Evolutionary conservation across 305 asterid genomes (phyloP), one percentile per base, ranked within the genome.

Genomic region (Ajuga reptans): DNA sequence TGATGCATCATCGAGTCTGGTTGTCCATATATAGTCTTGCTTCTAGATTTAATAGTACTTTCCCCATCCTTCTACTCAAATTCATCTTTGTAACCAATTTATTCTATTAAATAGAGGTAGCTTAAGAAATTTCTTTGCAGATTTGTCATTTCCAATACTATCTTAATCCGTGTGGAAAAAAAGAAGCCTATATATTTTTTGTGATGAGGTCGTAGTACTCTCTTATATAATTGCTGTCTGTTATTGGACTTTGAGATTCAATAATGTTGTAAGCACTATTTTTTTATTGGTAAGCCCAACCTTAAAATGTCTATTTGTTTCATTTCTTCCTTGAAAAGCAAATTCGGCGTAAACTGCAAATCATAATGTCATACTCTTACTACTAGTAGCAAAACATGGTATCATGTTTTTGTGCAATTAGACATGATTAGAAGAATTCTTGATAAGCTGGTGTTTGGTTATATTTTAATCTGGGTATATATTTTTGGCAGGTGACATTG

Each of bases 401-500:
- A 17, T 47, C 27, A 47, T 21, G 37, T 52, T 36, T 24, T 3
- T 52, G 37, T 37, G 51, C 51, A 12, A 21, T 37, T 1, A 36
- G 14, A 50, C 31, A 41, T 67, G 49, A 50, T 36, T 43, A 14
- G 62, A 39, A 18, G 72, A 29, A 27, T 42, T 16, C 9, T 47
- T 49, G 6, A 33, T 21, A 14, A 70, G 33, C 45, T 16, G 45
- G 56, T 36, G 12, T 5, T 16, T 34, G 15, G 33, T 12, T 55
- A 24, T 9, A n/a, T 14, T 10, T 47, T 41, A 5, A 50, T 52
- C 17, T 39, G 36, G 15, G 39, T 24, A 24, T 27, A 2, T 41
- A n/a, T 24, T 7, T 59, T 67, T 74, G 63, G 3, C 87, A 87
- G 90, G 92, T 85, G 76, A 79, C 75, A 66, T 62, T 89, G 83